Base-by-base conservation (phyloP, 176 grass and related monocot genomes). In the Oryza meridionalis region DNA sequence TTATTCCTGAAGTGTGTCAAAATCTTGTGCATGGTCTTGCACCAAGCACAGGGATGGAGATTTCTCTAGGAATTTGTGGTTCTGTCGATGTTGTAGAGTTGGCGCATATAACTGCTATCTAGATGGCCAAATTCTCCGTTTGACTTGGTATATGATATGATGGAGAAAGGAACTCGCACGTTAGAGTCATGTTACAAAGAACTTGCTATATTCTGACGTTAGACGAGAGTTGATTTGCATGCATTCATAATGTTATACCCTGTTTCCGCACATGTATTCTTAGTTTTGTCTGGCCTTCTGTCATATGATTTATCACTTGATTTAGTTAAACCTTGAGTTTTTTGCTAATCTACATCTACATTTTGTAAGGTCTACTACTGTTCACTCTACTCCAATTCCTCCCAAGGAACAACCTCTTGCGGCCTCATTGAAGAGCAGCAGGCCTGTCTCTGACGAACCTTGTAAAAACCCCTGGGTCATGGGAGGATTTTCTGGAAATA, bases 311-410 rank as follows among this genome's bases (percentile, higher is more conserved):
- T 51, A 19, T 65, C n/a, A 47, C 66, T 84, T 65, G 10, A 31
- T 69, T 55, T 26, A 65, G 19, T 19, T 4, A n/a, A 85, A 67
- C 14, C 1, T 22, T 63, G 42, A 2, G 12, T 21, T 9, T 46
- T 69, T 88, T 74, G n/a, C 24, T 94, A 69, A 85, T 62, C n/a
- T 86, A 17, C 42, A 31, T 3, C 12, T 84, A 72, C 47, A 43
- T 89, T 79, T 75, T 74, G 70, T 46, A 76, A 98, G 96, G 91
- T 94, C 96, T 27, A 98, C 96, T 35, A 53, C 95, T 73, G 89
- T 98, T 76, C 91, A 98, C 71, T 92, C 93, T 7, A 85, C 69
- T 88, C 90, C 93, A 55, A 84, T 98, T 32, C 89, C 93, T 74
- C 81, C 77, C 58, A 95, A 98, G 65, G 95, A 89, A 72, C 82